Evolutionary conservation across 192 early-diverging fungal species (phyloP), one percentile per base, ranked within the genome.

Genomic region (Entomortierella lignicola): DNA sequence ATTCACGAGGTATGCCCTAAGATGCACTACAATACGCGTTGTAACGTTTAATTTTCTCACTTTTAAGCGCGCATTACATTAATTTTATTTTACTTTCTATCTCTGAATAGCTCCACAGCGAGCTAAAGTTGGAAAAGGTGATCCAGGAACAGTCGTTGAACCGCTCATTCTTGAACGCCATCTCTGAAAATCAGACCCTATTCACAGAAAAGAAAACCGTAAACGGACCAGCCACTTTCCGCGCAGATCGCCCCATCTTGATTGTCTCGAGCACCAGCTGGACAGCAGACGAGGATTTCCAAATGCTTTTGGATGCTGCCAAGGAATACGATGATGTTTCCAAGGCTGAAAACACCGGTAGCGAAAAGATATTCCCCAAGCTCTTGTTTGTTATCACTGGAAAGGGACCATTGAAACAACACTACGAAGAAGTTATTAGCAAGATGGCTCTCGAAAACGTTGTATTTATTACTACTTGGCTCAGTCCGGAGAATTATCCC

Each of bases 201-300:
- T 65, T 89, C 21, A 89, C 85, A 4, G 66, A 67, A 29, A 83
- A 84, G 68, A 69, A 62, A 27, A 41, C 71, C 10, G 43, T 66
- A 18, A 30, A 55, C 13, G 58, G 59, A 21, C 34, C 71, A 10
- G 71, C 69, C 15, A 65, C 59, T 31, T 87, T 81, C 69, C 84
- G 86, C 32, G 32, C 39, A 6, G 84, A 89, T 56, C 87, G 97
- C 44, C 94, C 94, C 3, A 87, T 85, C 65, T 80, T 99, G 52
- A 77, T 99, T 58, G 91, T 98, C 31, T 94, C 92, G 72, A 93
- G 89, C 77, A 97, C 96, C 25, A 92, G 90, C 70, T 99, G 96
- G 96, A 99, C 97, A 20, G 91, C 91, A 55, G 97, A 99, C 77
- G 97, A 99, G 68, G 97, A 99, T 75, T 98, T 99, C 83, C 86